phyloP scores from a whole-genome alignment of 75 land plant genomes.

The Picea sitchensis region DNA sequence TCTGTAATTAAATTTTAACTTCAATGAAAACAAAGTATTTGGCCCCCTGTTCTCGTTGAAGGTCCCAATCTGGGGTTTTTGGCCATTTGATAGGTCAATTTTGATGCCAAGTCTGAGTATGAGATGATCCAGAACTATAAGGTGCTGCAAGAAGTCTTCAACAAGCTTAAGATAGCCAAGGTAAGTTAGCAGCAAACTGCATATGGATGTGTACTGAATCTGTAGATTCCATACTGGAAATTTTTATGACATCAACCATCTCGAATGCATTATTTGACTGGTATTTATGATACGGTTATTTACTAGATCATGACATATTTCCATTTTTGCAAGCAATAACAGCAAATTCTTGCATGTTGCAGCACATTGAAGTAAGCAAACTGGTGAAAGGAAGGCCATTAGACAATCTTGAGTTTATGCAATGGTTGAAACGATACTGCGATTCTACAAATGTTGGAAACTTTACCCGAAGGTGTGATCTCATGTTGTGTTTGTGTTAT shows the following conservation, averaged over 20 bases:
- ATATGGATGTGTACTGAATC: neutral
- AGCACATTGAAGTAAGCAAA: constrained; percentile 56
- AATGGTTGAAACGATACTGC: constrained; percentile 55
- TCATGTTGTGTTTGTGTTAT: neutral
- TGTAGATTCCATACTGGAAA: neutral
- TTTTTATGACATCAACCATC: neutral
- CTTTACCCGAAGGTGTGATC: constrained; percentile 22
- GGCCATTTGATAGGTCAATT: constrained; percentile 21
- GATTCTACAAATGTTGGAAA: constrained; percentile 28
- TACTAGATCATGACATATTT: neutral
- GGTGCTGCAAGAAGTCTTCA: constrained; percentile 34
- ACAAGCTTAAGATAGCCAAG: constrained; percentile 32
- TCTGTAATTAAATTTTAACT: neutral
- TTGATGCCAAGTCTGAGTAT: constrained; percentile 35
- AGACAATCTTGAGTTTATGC: constrained; percentile 50
- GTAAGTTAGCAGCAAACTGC: constrained; percentile 8
- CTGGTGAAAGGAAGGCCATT: constrained; percentile 50
- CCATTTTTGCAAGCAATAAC: neutral
- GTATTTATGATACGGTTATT: neutral
- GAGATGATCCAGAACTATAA: constrained; percentile 40
- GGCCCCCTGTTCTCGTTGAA: neutral
- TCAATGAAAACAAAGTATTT: neutral
- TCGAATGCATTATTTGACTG: neutral
- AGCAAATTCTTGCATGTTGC: neutral
- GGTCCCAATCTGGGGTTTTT: neutral